Percentiles rank a stretch among this genome's conserved stretches.
Conservation (phyloP, 2,329 filamentous ascomycete species). For the Plectosphaerella sp. region DNA sequence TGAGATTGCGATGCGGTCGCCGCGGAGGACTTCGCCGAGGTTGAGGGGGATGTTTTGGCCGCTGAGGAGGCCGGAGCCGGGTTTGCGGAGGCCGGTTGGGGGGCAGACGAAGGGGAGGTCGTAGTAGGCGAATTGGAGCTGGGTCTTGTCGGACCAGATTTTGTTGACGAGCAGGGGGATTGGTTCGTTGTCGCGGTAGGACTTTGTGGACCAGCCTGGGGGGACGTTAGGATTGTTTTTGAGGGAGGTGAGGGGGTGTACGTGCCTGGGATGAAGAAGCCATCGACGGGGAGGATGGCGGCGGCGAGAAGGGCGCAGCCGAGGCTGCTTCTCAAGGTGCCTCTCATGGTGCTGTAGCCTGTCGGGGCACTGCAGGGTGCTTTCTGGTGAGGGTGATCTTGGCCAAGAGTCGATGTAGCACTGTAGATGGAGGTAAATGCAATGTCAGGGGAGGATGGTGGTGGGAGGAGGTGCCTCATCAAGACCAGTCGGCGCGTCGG, state of each 20-base stretch:
- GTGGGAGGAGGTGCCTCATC: too few species aligned
- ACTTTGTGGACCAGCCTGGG: constrained; percentile 75
- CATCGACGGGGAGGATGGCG: constrained; percentile 46
- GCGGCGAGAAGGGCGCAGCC: constrained; percentile 35
- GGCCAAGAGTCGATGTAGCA: too few species aligned
- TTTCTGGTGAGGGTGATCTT: too few species aligned
- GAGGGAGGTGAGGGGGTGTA: constrained; percentile 5
- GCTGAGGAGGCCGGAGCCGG: constrained; percentile 19
- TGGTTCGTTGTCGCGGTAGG: constrained; percentile 69
- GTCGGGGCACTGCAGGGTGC: too few species aligned
- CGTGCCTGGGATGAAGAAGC: constrained; percentile 84
- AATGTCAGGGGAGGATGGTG: too few species aligned
- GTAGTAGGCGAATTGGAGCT: constrained; percentile 88
- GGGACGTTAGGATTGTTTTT: constrained; percentile 9
- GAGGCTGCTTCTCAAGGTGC: constrained; percentile 12
- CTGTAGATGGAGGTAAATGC: too few species aligned
- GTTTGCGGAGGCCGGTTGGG: constrained; percentile 50
- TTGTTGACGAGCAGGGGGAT: constrained; percentile 90
- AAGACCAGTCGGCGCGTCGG: too few species aligned
- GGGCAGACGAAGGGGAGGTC: constrained; percentile 85
- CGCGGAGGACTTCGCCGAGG: constrained; percentile 80
- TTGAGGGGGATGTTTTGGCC: constrained; percentile 78
- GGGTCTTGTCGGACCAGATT: constrained; percentile 82
- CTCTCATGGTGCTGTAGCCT: too few species aligned
- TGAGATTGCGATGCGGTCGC: constrained; percentile 79